Evolutionary conservation across 1,284 basidiomycete genomes (phyloP).

Genomic region (Xerocomus cyaneibrunnescens): DNA sequence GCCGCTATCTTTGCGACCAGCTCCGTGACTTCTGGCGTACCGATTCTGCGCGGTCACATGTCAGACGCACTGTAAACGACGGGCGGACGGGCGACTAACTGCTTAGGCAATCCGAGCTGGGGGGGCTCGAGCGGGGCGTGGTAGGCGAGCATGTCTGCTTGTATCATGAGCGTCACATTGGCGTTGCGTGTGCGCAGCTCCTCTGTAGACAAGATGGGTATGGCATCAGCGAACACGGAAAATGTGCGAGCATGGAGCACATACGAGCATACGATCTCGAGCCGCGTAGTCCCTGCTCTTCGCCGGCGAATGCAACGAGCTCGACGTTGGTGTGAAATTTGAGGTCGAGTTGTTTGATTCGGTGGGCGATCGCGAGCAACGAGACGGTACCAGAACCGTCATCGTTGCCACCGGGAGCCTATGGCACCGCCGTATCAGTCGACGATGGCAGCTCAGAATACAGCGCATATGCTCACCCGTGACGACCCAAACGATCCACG

Average conservation of each 20-base stretch:
- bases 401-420: conserved; percentile 62
- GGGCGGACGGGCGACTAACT: conserved; percentile 37
- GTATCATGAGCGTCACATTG: conserved; percentile 79
- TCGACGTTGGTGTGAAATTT: conserved; percentile 68
- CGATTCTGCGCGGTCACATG: conserved; percentile 54
- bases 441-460: not conserved
- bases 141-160: conserved; percentile 89
- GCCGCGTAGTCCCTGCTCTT: conserved; percentile 69
- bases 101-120: conserved; percentile 75
- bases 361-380: conserved; percentile 72
- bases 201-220: conserved; percentile 34
- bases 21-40: conserved; percentile 71
- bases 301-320: conserved; percentile 68
- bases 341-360: conserved; percentile 61
- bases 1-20: conserved; percentile 71
- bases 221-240: not conserved
- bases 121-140: conserved; percentile 69
- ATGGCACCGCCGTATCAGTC: not conserved
- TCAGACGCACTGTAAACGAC: not conserved
- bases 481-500: conserved; percentile 77
- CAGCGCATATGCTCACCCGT: conserved; percentile 21
- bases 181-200: conserved; percentile 56
- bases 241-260: conserved; percentile 23
- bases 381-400: conserved; percentile 79
- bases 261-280: conserved; percentile 65